Evolutionary conservation across 371 early-diverging fungal genomes (phyloP), one percentile per base, ranked within the genome.

Genomic region (Chytridiales sp.): DNA sequence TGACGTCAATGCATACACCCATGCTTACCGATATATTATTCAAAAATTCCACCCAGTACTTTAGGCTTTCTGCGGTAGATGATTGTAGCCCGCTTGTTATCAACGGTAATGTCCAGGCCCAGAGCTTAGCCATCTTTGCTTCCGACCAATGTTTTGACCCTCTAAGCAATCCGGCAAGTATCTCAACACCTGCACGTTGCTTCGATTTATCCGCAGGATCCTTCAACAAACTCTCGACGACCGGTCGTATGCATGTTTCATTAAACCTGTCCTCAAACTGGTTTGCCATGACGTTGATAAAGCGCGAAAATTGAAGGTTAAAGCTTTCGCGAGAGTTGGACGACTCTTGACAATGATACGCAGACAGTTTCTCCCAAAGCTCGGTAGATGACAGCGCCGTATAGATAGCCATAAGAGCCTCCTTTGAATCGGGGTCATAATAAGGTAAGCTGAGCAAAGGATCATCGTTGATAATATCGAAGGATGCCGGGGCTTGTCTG

Each of bases 131-230:
- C 17, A 69, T 54, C 52, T 80, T 75, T 66, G 44, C 26, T n/a
- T 24, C 36, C 4, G 65, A 62, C 94, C 94, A 95, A 62, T 94
- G 90, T 64, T 91, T 93, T 27, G 84, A 81, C 0, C 94, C 95
- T 19, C 91, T 86, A 32, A 95, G 70, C 27, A 93, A 32, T 6
- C 95, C 95, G 11, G 79, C 85, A 1, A 89, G 47, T 9, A 93
- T 61, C 59, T 94, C 95, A 2, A 90, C 74, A 0, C 83, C 88
- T 0, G 92, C 88, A 22, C 92, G 76, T 64, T 94, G 95, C 9
- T 85, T 69, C 43, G 83, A 83, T 61, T 85, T 88, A 49, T 89
- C 86, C 47, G 86, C 87, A 1, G 74, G 52, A 29, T 66, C 41
- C 24, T 19, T 24, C 26, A 57, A 31, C 30, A 73, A 51, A 17